Percentiles rank a stretch among this genome's conserved stretches.
These are phyloP conservation scores for Lipomyces yamadae DNA, from an alignment of 805 yeast genomes.

Conservation along the genomic window DNA sequence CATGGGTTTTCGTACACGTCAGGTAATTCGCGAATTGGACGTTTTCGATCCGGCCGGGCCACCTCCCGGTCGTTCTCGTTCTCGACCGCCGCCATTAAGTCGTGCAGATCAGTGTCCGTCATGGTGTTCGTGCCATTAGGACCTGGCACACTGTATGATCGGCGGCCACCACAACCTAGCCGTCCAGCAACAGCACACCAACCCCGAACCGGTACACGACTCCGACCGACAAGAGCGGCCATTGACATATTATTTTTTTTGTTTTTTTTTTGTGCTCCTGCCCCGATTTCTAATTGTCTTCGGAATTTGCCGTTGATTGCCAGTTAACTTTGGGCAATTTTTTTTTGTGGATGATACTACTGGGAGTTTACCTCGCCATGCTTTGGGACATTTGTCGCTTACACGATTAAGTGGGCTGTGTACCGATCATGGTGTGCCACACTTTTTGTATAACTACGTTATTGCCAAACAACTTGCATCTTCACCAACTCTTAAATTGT, in stretches of 20 bases:
- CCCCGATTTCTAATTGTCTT: too few species aligned
- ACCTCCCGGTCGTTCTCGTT: background rate
- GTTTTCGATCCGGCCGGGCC: constrained; percentile 1
- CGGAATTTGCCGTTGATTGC: too few species aligned
- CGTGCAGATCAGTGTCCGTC: background rate
- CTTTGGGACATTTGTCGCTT: too few species aligned
- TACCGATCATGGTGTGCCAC: too few species aligned
- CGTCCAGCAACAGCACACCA: background rate
- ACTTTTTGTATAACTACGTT: too few species aligned
- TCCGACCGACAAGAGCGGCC: background rate
- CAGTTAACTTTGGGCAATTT: too few species aligned
- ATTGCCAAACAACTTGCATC: too few species aligned
- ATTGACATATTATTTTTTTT: background rate
- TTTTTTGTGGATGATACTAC: too few species aligned
- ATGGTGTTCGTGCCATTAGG: background rate
- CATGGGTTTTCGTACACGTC: constrained; percentile 20
- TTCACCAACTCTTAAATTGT: too few species aligned
- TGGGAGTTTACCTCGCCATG: too few species aligned
- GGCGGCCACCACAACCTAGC: background rate
- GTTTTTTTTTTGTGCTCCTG: too few species aligned
- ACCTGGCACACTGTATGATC: background rate
- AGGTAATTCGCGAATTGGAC: constrained; percentile 18
- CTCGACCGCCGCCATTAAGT: background rate
- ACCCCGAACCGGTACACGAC: background rate
- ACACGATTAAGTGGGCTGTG: too few species aligned